phyloP scores from a whole-genome alignment of 2,329 filamentous ascomycete genomes.

The Colletotrichum graminicola region DNA sequence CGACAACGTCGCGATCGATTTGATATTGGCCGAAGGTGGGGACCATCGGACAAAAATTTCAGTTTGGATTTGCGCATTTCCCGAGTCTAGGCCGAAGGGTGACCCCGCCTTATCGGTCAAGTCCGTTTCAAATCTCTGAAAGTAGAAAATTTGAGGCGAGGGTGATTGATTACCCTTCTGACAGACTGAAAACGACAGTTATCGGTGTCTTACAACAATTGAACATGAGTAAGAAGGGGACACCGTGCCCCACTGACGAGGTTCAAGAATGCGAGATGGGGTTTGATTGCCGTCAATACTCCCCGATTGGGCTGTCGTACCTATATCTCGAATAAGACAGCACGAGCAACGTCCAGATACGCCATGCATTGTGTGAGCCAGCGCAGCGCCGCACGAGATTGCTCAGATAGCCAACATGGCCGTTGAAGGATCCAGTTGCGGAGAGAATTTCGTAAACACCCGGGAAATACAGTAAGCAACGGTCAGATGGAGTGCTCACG shows the following conservation, averaged over 20 bases:
- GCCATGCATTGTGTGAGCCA: neutral
- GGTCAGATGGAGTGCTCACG: neutral
- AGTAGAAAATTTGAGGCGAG: neutral
- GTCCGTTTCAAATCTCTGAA: neutral
- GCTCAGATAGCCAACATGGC: neutral
- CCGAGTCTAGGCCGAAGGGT: neutral
- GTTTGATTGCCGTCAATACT: neutral
- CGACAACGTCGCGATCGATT: conserved; percentile 1
- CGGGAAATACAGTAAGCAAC: conserved; percentile 5
- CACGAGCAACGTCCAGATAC: neutral
- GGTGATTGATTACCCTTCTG: neutral
- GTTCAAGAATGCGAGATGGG: neutral
- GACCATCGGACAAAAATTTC: neutral
- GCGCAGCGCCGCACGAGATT: no score
- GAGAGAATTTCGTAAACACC: neutral
- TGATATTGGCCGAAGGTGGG: neutral
- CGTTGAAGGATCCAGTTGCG: conserved; percentile 10
- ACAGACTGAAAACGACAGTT: no score
- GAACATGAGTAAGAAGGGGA: neutral
- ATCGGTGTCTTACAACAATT: neutral
- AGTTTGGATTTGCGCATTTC: neutral
- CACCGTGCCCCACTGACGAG: neutral
- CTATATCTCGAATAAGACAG: neutral
- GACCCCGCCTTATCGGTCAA: neutral
- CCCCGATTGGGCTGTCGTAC: neutral